phyloP scores from a whole-genome alignment of 2,329 filamentous ascomycete genomes.

The Alternaria longipes region DNA sequence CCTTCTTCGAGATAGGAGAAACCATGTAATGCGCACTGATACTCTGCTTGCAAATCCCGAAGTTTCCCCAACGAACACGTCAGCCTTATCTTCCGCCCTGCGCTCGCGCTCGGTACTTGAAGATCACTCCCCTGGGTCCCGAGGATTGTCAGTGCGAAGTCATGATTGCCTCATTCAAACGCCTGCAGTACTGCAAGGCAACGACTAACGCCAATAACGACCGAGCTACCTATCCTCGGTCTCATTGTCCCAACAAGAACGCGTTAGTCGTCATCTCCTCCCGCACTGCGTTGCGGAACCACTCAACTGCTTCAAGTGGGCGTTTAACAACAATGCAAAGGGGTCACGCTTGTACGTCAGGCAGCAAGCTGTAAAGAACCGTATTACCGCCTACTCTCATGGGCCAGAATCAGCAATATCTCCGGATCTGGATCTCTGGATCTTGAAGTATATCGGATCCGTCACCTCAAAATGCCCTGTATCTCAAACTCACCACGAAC shows the following conservation, averaged over 20 bases:
- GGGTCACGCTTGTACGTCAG: not conserved
- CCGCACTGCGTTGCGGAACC: not conserved
- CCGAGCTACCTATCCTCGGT: not conserved
- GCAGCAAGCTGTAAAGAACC: not conserved
- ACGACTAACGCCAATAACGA: not conserved
- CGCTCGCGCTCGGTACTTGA: not conserved
- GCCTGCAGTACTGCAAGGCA: not conserved
- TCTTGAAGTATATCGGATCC: not conserved
- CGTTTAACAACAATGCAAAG: not conserved
- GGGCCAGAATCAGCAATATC: not conserved
- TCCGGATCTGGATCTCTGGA: not conserved
- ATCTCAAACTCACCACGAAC: slow-evolving; percentile 2
- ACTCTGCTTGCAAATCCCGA: not conserved
- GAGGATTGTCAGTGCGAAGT: not conserved
- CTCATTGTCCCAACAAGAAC: slow-evolving; percentile 2
- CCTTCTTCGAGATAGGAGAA: not conserved
- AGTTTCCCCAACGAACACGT: slow-evolving; percentile 4
- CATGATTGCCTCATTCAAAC: not conserved
- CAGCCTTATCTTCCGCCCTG: not conserved
- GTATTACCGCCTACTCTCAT: not conserved
- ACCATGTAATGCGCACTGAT: not conserved
- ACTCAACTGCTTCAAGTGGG: not conserved
- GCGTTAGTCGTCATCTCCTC: not conserved
- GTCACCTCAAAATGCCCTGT: not conserved
- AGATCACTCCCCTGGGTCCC: not conserved